Evolutionary conservation across 306 rosid genomes (phyloP).

Genomic region (Casuarina cunninghamiana): DNA sequence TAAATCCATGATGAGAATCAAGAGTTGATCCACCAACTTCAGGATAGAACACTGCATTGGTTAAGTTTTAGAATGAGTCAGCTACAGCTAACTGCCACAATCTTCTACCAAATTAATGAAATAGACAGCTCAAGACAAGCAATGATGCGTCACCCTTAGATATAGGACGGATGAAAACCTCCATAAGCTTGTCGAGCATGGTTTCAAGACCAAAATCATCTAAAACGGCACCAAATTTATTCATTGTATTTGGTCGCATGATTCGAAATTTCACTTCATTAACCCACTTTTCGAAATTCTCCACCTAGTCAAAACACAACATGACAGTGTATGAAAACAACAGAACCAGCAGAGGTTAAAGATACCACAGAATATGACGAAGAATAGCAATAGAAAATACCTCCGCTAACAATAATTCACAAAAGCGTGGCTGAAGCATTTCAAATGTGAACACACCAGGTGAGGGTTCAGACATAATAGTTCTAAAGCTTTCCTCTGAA

Average conservation of each 20-base stretch:
- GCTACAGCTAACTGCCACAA: background rate
- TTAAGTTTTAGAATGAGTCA: constrained; percentile 16
- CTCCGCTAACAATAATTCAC: constrained; percentile 79
- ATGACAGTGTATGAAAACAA: constrained; percentile 2
- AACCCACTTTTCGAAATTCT: constrained; percentile 87
- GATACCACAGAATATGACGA: constrained; percentile 19
- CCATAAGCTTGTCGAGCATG: constrained; percentile 91
- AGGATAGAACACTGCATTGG: constrained; percentile 46
- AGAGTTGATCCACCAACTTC: constrained; percentile 57
- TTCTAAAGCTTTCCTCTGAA: constrained; percentile 77
- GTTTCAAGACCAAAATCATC: constrained; percentile 94
- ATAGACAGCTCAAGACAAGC: constrained; percentile 20
- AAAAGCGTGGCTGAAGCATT: constrained; percentile 76
- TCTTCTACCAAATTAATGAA: constrained; percentile 20
- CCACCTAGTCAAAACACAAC: constrained; percentile 62
- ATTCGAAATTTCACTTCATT: constrained; percentile 67
- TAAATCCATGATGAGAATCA: constrained; percentile 67
- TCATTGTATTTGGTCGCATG: constrained; percentile 98
- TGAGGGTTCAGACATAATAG: constrained; percentile 64
- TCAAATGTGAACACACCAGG: constrained; percentile 76
- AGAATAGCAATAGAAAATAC: constrained; percentile 44
- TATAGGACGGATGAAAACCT: constrained; percentile 71
- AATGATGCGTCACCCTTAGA: constrained; percentile 57
- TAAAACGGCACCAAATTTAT: constrained; percentile 84
- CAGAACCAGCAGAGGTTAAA: constrained; percentile 14